Percentiles rank a stretch among this genome's conserved stretches.
Evolutionary conservation across 805 yeast species (phyloP).

Genomic region (Pichia cephalocereana): DNA sequence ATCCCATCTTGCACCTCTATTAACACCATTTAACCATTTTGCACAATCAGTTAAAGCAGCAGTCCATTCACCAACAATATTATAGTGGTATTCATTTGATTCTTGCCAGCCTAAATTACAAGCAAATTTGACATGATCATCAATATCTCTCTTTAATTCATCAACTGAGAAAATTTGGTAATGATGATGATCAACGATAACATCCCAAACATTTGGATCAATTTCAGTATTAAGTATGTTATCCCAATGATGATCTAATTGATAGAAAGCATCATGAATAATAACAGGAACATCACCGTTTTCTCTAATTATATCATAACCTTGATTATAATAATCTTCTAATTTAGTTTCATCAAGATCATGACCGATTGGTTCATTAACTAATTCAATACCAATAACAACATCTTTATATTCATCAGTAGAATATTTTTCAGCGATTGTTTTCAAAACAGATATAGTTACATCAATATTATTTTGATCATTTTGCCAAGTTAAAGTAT

Average conservation of each 20-base stretch:
- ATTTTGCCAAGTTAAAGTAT: slow-evolving; percentile 44
- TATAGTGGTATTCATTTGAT: slow-evolving; percentile 55
- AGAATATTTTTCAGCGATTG: slow-evolving; percentile 58
- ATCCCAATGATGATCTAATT: slow-evolving; percentile 54
- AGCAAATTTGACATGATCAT: slow-evolving; percentile 50
- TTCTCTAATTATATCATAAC: slow-evolving; percentile 56
- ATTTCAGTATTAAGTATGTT: slow-evolving; percentile 34
- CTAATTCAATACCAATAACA: slow-evolving; percentile 72
- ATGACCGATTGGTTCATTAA: slow-evolving; percentile 87
- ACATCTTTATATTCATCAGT: slow-evolving; percentile 52
- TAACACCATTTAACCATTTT: slow-evolving; percentile 81
- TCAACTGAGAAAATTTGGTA: slow-evolving; percentile 73
- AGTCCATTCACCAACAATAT: slow-evolving; percentile 79
- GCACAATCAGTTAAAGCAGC: slow-evolving; percentile 93
- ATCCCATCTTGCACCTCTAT: slow-evolving; percentile 73
- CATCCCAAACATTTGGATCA: slow-evolving; percentile 38
- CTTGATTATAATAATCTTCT: slow-evolving; percentile 50
- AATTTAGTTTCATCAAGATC: slow-evolving; percentile 49
- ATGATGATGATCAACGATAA: slow-evolving; percentile 81
- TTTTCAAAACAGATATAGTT: slow-evolving; percentile 46
- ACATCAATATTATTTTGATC: slow-evolving; percentile 33
- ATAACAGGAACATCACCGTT: slow-evolving; percentile 35
- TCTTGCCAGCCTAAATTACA: slow-evolving; percentile 38
- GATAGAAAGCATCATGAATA: slow-evolving; percentile 69
- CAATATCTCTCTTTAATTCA: slow-evolving; percentile 50